Evolutionary conservation across 169 alveolate genomes (phyloP).

Genomic region (Eimeria falciformis): DNA sequence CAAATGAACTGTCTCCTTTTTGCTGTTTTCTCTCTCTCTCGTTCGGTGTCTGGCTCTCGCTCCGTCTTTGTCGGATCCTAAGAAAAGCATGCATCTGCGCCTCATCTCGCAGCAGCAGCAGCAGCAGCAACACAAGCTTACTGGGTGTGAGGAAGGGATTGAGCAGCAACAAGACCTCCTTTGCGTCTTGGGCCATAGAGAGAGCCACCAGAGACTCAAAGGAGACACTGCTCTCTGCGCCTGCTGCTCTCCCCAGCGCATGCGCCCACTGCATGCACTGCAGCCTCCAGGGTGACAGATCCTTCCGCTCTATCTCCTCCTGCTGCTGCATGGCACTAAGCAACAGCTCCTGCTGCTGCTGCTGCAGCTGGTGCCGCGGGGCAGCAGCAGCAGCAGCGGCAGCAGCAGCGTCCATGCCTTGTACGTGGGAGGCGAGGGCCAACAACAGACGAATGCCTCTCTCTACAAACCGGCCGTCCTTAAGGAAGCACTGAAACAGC

Average conservation of each 20-base stretch:
- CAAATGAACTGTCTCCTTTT: too few species aligned
- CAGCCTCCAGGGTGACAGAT: background rate
- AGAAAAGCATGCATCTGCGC: too few species aligned
- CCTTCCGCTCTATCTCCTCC: constrained; percentile 11
- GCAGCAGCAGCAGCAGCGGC: constrained; percentile 37
- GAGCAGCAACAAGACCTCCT: constrained; percentile 19
- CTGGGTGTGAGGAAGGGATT: constrained; percentile 73
- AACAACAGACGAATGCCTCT: constrained; percentile 29
- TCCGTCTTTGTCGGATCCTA: too few species aligned
- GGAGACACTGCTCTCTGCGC: constrained; percentile 57
- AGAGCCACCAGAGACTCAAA: constrained; percentile 74
- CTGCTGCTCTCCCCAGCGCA: constrained; percentile 59
- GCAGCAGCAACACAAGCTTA: constrained; percentile 9
- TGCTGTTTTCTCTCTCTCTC: too few species aligned
- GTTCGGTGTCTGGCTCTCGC: too few species aligned
- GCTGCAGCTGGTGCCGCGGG: constrained; percentile 21
- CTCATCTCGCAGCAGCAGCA: constrained; percentile 45
- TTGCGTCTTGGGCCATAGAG: constrained; percentile 57
- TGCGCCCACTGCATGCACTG: constrained; percentile 71
- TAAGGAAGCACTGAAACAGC: constrained; percentile 26
- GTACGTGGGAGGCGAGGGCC: constrained; percentile 29
- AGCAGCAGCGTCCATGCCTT: constrained; percentile 14
- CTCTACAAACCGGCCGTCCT: constrained; percentile 58
- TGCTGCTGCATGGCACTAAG: constrained; percentile 7
- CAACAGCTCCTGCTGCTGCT: constrained; percentile 28